Evolutionary conservation across 2,329 filamentous ascomycete genomes (phyloP), one percentile per base, ranked within the genome.

Genomic region (Thielaviopsis cerberus): DNA sequence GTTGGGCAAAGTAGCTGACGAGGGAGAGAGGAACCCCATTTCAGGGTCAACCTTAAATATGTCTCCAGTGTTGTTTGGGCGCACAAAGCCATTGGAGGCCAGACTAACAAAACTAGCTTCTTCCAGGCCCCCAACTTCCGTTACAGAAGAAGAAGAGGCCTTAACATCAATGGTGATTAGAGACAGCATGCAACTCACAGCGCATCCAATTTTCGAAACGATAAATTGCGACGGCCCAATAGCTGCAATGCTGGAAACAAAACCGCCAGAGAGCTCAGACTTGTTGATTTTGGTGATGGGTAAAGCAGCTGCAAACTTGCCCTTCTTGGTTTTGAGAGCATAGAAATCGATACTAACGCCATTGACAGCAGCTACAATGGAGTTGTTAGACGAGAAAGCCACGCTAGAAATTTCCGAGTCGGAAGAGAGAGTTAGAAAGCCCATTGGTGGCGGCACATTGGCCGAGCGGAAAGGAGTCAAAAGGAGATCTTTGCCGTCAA

Each of bases 401-500:
- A 92, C 80, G 70, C 96, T 89, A 20, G 87, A 71, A 2, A 81
- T 77, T 57, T 83, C 82, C 0, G 76, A 76, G 15, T 78, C 73
- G 26, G 85, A 70, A 13, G 72, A 65, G 20, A 96, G 65, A 59
- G 94, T 86, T 63, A 85, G 85, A 62, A 91, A 76, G 17, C 88
- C 82, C 89, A 97, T 96, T 0, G 92, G 92, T 26, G 92, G 92
- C 24, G 92, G 92, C 2, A 96, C 77, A 65, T 92, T 94, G 13
- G 88, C 86, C 54, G 83, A 77, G 62, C 86, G 78, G 63, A 98
- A 77, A 0, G 92, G 88, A 0, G 92, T 97, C 52, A 97, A 69
- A 67, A 94, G 94, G 60, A 97, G 70, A 2, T 67, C 79, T 53
- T 72, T 78, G 17, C 92, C 92, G 68, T 97, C 92, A 50, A 96